phyloP scores from a whole-genome alignment of 495 filamentous ascomycete genomes.

The Penicillium maclennaniae region DNA sequence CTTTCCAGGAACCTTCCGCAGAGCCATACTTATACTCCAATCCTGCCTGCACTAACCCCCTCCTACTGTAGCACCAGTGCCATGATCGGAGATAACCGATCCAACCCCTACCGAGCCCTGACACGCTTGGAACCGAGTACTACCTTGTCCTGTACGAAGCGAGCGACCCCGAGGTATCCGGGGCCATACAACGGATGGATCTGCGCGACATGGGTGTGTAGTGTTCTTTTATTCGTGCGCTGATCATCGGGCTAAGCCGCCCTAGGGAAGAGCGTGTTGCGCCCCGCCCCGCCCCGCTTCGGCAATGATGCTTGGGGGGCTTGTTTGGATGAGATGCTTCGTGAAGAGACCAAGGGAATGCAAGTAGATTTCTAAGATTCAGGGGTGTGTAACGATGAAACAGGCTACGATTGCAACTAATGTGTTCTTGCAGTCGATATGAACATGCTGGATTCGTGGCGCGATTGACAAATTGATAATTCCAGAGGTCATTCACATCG shows the following conservation, averaged over 20 bases:
- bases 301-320: background rate
- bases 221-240: conserved; percentile 12
- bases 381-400: no score
- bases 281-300: background rate
- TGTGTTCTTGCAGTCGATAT: no score
- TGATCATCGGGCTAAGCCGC: conserved; percentile 4
- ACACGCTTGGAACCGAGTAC: background rate
- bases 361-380: no score
- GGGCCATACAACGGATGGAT: conserved; percentile 10
- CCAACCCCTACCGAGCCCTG: no score
- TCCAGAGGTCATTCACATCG: no score
- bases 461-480: no score
- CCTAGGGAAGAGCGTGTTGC: background rate
- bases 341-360: no score
- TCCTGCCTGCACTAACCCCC: no score
- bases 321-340: background rate
- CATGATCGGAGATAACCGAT: no score
- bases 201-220: conserved; percentile 7
- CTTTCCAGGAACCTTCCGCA: background rate
- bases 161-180: background rate
- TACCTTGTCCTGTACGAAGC: background rate
- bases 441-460: no score
- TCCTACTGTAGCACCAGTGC: no score
- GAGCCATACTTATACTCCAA: background rate
- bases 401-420: no score